phyloP scores from a whole-genome alignment of 2,329 filamentous ascomycete genomes.

The Magnaporthiopsis rhizophila region DNA sequence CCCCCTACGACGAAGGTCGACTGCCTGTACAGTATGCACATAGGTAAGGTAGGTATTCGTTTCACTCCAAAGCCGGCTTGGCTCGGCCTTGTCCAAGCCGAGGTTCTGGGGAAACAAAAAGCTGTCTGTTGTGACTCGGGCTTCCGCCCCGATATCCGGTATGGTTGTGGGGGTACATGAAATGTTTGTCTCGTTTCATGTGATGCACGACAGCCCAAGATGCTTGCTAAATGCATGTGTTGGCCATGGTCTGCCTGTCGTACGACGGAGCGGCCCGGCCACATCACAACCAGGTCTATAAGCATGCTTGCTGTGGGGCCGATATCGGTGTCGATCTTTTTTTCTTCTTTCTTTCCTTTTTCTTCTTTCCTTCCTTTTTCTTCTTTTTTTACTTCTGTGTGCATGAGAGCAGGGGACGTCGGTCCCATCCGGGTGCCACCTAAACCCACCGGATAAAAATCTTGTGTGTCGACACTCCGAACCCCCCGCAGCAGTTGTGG shows the following conservation, averaged over 20 bases:
- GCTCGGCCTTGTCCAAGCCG: too few species aligned
- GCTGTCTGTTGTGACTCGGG: background rate
- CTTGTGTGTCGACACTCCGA: background rate
- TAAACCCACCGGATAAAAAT: background rate
- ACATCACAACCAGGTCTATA: background rate
- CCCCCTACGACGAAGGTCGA: too few species aligned
- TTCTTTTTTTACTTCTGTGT: background rate
- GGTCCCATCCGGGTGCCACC: background rate
- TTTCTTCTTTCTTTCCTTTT: background rate
- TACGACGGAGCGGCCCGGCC: background rate
- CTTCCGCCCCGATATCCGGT: background rate
- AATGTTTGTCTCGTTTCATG: background rate
- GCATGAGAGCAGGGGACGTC: background rate
- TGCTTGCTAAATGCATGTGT: background rate
- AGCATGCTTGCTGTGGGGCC: background rate
- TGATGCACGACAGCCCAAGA: background rate
- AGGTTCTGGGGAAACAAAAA: background rate
- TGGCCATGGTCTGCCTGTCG: background rate
- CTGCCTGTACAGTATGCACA: too few species aligned
- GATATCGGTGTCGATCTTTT: background rate
- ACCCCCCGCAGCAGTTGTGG: background rate
- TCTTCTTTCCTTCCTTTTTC: background rate
- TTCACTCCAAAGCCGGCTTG: too few species aligned
- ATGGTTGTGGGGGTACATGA: background rate
- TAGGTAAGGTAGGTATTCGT: too few species aligned